Conservation (phyloP, 805 yeast genomes). For the Clavispora asparagi region DNA sequence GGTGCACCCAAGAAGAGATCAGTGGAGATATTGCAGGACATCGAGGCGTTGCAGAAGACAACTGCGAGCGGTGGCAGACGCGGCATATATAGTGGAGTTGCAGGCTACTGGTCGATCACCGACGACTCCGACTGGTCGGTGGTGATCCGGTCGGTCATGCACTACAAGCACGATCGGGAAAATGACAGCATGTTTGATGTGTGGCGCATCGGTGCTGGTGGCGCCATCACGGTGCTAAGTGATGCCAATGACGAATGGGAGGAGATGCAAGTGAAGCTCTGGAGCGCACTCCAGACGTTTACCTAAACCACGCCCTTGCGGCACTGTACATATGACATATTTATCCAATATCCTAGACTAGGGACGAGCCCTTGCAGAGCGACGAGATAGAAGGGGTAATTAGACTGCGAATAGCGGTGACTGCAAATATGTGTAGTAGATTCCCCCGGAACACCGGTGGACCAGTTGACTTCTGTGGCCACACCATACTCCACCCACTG, state of each 20-base stretch:
- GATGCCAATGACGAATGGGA: conserved; percentile 84
- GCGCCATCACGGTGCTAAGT: conserved; percentile 90
- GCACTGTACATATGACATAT: background rate
- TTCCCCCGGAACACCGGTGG: too few species aligned
- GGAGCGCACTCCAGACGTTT: conserved; percentile 76
- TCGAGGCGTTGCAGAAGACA: conserved; percentile 43
- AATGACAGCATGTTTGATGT: conserved; percentile 18
- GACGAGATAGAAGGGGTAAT: too few species aligned
- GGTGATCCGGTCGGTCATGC: conserved; percentile 76
- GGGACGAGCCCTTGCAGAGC: too few species aligned
- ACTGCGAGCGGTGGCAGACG: conserved; percentile 43
- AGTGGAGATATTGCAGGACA: conserved; percentile 66
- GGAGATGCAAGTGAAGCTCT: conserved; percentile 79
- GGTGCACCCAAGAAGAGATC: conserved; percentile 97
- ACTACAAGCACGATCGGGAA: conserved; percentile 47
- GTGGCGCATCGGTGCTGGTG: conserved; percentile 97
- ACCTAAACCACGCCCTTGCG: conserved; percentile 8
- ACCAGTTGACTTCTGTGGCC: too few species aligned
- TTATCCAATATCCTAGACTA: background rate
- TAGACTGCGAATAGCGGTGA: too few species aligned
- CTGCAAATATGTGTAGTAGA: too few species aligned
- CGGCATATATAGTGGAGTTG: conserved; percentile 90
- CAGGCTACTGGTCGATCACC: conserved; percentile 90
- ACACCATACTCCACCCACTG: too few species aligned
- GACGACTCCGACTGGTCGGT: conserved; percentile 96